Base-by-base conservation (phyloP, 129 eudicot species). In the Erigeron canadensis region DNA sequence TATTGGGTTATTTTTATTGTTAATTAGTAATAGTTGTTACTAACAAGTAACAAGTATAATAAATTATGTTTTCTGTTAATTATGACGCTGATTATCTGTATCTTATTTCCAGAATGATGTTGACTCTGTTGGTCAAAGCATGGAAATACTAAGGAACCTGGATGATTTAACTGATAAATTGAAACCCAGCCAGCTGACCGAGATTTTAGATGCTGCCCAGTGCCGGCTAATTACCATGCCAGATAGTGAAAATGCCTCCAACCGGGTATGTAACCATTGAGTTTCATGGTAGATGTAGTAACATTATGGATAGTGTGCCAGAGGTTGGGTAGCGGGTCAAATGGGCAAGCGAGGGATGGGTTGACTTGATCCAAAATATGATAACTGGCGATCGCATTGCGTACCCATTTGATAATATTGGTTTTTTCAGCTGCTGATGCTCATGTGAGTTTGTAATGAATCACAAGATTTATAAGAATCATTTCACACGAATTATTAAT, bases 221-320 rank as follows among this genome's bases (percentile, higher is more conserved):
- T 88, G 90, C 65, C 86, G 89, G 50, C 53, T 83, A 81, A 87
- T 91, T 76, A n/a, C 94, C 71, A 59, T 91, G 85, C 94, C 97
- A 10, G 94, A 88, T n/a, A n/a, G n/a, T n/a, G n/a, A n/a, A n/a
- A n/a, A n/a, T n/a, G n/a, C n/a, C n/a, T n/a, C n/a, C n/a, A n/a
- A n/a, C n/a, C n/a, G n/a, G n/a, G n/a, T n/a, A n/a, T n/a, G n/a
- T n/a, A n/a, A n/a, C n/a, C n/a, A n/a, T n/a, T n/a, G n/a, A n/a
- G n/a, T n/a, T n/a, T n/a, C n/a, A n/a, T n/a, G n/a, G n/a, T n/a
- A n/a, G n/a, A n/a, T n/a, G n/a, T n/a, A n/a, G n/a, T n/a, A n/a
- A n/a, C n/a, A n/a, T n/a, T n/a, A n/a, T n/a, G n/a, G n/a, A n/a
- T n/a, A n/a, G n/a, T n/a, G n/a, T n/a, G n/a, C n/a, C n/a, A n/a